phyloP scores from a whole-genome alignment of 1,139 yeast species.

The Blastobotrys ciferrii region DNA sequence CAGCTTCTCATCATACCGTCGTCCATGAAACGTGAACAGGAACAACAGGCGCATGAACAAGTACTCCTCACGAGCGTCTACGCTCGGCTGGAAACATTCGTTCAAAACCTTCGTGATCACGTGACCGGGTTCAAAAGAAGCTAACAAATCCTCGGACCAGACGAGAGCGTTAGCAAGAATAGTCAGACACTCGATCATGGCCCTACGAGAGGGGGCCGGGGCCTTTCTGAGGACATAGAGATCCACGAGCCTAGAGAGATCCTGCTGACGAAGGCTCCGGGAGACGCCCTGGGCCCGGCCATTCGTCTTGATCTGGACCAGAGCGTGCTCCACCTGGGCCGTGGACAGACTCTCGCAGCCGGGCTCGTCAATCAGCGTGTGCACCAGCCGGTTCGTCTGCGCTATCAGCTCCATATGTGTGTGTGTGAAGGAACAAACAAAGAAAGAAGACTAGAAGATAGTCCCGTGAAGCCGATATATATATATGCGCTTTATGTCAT shows the following conservation, averaged over 20 bases:
- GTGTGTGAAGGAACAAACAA: too few relatives aligned
- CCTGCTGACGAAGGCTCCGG: slow-evolving; percentile 5
- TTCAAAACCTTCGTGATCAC: slow-evolving; percentile 16
- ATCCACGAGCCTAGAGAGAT: slow-evolving; percentile 12
- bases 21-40: slow-evolving; percentile 25
- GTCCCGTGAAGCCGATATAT: too few relatives aligned
- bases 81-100: slow-evolving; percentile 16
- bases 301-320: slow-evolving; percentile 12
- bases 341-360: slow-evolving; percentile 6
- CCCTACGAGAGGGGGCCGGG: slow-evolving; percentile 11
- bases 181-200: slow-evolving; percentile 24
- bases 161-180: slow-evolving; percentile 28
- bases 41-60: slow-evolving; percentile 25
- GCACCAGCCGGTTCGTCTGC: slow-evolving; percentile 1
- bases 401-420: neutral
- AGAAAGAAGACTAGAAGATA: too few relatives aligned
- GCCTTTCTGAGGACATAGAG: slow-evolving; percentile 11
- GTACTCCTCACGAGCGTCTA: slow-evolving; percentile 14
- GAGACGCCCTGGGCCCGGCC: slow-evolving; percentile 11
- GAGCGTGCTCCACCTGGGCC: slow-evolving; percentile 8
- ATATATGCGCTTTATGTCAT: too few relatives aligned
- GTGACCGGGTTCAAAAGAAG: slow-evolving; percentile 19
- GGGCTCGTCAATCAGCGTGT: slow-evolving; percentile 7
- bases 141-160: slow-evolving; percentile 20
- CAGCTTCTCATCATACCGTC: slow-evolving; percentile 12